Percentiles rank a stretch among this genome's conserved stretches.
Conservation (phyloP, 768 basidiomycete species). For the Russula sp. region DNA sequence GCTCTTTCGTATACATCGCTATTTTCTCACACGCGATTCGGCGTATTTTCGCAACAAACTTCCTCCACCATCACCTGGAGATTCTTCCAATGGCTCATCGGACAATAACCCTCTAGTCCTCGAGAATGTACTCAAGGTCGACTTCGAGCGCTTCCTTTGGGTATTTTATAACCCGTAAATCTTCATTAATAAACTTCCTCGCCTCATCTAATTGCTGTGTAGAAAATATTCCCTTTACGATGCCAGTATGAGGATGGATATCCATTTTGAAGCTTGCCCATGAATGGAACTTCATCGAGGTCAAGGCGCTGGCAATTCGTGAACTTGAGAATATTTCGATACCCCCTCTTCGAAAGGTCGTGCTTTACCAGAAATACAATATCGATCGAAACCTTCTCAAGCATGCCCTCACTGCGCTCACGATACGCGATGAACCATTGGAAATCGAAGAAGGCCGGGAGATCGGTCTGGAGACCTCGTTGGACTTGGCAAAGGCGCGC, state of each 20-base stretch:
- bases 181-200: background rate
- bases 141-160: constrained; percentile 37
- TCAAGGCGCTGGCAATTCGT: constrained; percentile 50
- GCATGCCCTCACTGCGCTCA: constrained; percentile 51
- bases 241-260: constrained; percentile 51
- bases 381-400: constrained; percentile 52
- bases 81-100: constrained; percentile 31
- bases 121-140: constrained; percentile 31
- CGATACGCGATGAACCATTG: constrained; percentile 50
- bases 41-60: constrained; percentile 34
- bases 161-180: constrained; percentile 39
- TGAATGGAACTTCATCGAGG: constrained; percentile 53
- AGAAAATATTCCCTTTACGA: constrained; percentile 59
- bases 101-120: constrained; percentile 36
- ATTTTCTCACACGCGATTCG: constrained; percentile 37
- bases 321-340: constrained; percentile 49
- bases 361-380: constrained; percentile 50
- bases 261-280: constrained; percentile 52
- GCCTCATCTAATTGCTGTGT: constrained; percentile 1
- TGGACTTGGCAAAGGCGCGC: constrained; percentile 52
- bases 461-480: constrained; percentile 53
- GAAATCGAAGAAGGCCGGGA: constrained; percentile 51
- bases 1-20: constrained; percentile 27
- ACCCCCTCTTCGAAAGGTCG: constrained; percentile 51
- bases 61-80: constrained; percentile 29